Base-by-base conservation (phyloP, 805 yeast genomes). In the Candida broadrunensis region DNA sequence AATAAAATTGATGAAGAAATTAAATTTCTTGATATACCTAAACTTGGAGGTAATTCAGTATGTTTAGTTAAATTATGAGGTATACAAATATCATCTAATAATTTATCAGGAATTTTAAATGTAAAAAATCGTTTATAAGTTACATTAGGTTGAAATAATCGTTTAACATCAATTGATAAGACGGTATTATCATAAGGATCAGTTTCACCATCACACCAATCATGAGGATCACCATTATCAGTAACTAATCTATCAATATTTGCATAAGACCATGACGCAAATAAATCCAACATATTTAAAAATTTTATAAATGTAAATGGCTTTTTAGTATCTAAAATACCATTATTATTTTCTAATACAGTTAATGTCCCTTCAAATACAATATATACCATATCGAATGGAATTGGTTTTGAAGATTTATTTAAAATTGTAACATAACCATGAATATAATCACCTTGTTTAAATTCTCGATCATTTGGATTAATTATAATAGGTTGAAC, bases 141-240 rank as follows among this genome's bases (percentile, higher is more conserved):
- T 19, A 60, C 52, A 13, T 56, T 52, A 1, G 74, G 73, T 47
- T 65, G 57, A 39, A 70, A 66, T 17, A 52, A 49, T 16, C 70
- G 51, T 45, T 63, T 62, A 18, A 68, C 61, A 39, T 58, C 72
- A 35, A 70, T 54, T 1, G 73, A 49, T 11, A 70, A 51, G 3
- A 49, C 38, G 0, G 73, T 57, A 42, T 59, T 55, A 47, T 70
- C 75, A 38, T 51, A 55, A 3, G 74, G 72, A 43, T 70, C 75
- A 1, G 63, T 63, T 41, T 70, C 75, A 2, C 73, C 73, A 21
- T 58, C 66, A 48, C 75, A 70, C 75, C 75, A 70, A 54, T 64
- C 72, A 46, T 62, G 65, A 11, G 71, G 71, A 41, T 65, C 67
- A 2, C 70, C 70, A 36, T 63, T 52, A 45, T 65, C 72, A 8